Evolutionary conservation across 2,329 filamentous ascomycete species (phyloP).

Genomic region (Periconia sp.): DNA sequence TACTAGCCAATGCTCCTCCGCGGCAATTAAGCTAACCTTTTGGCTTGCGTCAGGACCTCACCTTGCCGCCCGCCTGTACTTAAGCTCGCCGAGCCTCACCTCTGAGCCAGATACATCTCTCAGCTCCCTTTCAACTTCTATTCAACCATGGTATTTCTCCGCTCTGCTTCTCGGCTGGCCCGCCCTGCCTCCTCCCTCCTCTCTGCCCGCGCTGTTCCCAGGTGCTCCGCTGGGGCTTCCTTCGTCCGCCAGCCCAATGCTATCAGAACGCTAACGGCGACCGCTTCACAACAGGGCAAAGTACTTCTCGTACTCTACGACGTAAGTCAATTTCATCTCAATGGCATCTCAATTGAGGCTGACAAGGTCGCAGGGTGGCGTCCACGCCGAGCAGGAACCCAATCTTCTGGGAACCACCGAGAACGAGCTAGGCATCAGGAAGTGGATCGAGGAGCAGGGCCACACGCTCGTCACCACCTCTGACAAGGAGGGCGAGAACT

Average conservation of each 20-base stretch:
- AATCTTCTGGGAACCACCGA: constrained; percentile 92
- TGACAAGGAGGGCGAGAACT: constrained; percentile 94
- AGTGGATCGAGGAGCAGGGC: constrained; percentile 97
- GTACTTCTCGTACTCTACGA: constrained; percentile 95
- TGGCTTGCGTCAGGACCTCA: constrained; percentile 35
- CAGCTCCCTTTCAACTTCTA: constrained; percentile 26
- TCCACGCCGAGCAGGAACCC: constrained; percentile 89
- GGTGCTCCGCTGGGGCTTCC: constrained; percentile 49
- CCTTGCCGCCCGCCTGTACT: no score
- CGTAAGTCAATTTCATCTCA: constrained; percentile 57
- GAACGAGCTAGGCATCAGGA: constrained; percentile 96
- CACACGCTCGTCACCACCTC: constrained; percentile 97
- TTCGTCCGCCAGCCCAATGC: constrained; percentile 56
- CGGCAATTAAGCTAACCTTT: constrained; percentile 26
- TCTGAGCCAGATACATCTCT: no score
- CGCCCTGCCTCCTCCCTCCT: constrained; percentile 62
- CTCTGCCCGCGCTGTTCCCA: constrained; percentile 50
- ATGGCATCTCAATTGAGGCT: constrained; percentile 18
- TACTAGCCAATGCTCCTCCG: constrained; percentile 17
- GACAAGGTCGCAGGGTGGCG: constrained; percentile 62
- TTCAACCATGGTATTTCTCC: constrained; percentile 68
- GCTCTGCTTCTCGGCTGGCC: constrained; percentile 64
- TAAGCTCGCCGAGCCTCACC: no score
- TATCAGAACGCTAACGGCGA: constrained; percentile 68
- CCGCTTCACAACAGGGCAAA: constrained; percentile 83